Percentiles rank a stretch among this genome's conserved stretches.
Conservation (phyloP, 106 monocot species). For the Acorus calamus region DNA sequence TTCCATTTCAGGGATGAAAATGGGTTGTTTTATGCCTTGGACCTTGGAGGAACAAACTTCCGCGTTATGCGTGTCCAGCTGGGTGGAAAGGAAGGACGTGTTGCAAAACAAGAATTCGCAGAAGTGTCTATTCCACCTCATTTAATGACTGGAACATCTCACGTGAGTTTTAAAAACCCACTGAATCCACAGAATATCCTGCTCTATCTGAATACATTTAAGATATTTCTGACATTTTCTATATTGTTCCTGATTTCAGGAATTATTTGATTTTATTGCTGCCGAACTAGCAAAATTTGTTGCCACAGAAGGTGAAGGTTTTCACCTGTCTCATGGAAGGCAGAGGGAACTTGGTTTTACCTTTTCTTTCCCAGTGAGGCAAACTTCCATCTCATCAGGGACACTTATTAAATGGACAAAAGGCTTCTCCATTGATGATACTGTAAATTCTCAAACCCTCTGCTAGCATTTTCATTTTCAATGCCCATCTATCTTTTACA, state of each 20-base stretch:
- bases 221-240: neutral
- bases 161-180: conserved; percentile 11
- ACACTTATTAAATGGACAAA: conserved; percentile 95
- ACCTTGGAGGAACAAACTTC: conserved; percentile 45
- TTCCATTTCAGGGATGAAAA: conserved; percentile 19
- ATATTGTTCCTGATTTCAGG: conserved; percentile 36
- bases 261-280: conserved; percentile 94
- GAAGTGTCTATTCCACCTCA: conserved; percentile 39
- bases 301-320: conserved; percentile 51
- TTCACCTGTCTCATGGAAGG: conserved; percentile 49
- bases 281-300: conserved; percentile 65
- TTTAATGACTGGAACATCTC: conserved; percentile 29
- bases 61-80: conserved; percentile 28
- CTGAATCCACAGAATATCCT: neutral
- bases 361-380: conserved; percentile 94
- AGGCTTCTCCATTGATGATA: conserved; percentile 76
- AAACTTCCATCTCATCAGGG: conserved; percentile 77
- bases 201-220: neutral
- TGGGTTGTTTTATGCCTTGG: conserved; percentile 39
- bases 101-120: conserved; percentile 26
- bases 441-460: conserved; percentile 23
- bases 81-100: conserved; percentile 31
- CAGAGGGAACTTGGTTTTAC: conserved; percentile 96
- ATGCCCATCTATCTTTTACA: too few relatives aligned
- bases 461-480: too few relatives aligned